A percentile compares a stretch with the other conserved stretches of the same genome.
phyloP scores from a whole-genome alignment of 768 basidiomycete species.

The Auriscalpium orientale region DNA sequence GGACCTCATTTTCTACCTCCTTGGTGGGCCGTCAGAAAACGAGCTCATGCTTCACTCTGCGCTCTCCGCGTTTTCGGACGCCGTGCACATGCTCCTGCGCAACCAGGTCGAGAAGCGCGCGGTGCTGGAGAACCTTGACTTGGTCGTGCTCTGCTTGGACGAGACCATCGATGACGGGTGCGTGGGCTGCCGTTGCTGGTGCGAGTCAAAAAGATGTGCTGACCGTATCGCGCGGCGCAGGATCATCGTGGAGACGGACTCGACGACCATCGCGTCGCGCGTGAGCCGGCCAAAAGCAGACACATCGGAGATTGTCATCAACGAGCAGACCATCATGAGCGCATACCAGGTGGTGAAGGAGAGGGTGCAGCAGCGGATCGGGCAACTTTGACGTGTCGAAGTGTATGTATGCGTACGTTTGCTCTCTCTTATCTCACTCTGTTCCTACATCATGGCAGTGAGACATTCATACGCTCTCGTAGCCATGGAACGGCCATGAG shows the following conservation, averaged over 20 bases:
- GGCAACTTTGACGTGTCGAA: constrained; percentile 42
- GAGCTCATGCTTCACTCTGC: constrained; percentile 93
- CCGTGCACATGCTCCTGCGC: constrained; percentile 75
- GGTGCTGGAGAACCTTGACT: constrained; percentile 88
- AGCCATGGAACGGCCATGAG: too few species aligned
- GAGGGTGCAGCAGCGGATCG: constrained; percentile 76
- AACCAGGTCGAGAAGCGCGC: constrained; percentile 94
- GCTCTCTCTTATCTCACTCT: too few species aligned
- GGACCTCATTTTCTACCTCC: constrained; percentile 91
- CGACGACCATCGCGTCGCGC: constrained; percentile 89
- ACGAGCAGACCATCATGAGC: constrained; percentile 92
- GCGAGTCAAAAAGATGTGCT: background rate
- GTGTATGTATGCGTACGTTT: too few species aligned
- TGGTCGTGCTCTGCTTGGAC: constrained; percentile 87
- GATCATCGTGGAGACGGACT: constrained; percentile 94
- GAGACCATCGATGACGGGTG: constrained; percentile 99
- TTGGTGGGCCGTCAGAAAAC: constrained; percentile 83
- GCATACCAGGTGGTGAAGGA: constrained; percentile 89
- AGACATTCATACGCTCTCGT: too few species aligned
- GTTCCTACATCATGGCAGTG: too few species aligned
- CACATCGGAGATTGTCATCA: constrained; percentile 94
- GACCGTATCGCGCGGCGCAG: constrained; percentile 32
- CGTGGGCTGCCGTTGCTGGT: constrained; percentile 20
- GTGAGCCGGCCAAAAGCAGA: constrained; percentile 91
- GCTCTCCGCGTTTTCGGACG: constrained; percentile 78